Percentiles rank a stretch among this genome's conserved stretches.
Evolutionary conservation across 2,329 filamentous ascomycete genomes (phyloP).

Genomic region (Fusarium sarcochroum): DNA sequence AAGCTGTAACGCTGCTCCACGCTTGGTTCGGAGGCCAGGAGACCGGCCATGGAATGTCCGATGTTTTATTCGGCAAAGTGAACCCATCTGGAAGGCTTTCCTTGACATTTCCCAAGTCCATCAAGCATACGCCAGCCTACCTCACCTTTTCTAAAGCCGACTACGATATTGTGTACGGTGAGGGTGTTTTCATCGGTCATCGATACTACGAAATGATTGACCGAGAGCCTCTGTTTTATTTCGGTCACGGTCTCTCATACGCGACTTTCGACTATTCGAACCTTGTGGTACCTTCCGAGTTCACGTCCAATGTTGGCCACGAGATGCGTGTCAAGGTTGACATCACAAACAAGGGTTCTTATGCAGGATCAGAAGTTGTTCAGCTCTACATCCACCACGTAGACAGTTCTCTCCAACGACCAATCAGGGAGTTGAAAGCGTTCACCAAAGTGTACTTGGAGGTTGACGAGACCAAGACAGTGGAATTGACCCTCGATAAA

Average conservation of each 20-base stretch:
- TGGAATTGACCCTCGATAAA: constrained; percentile 27
- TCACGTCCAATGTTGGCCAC: constrained; percentile 1
- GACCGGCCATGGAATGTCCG: constrained; percentile 46
- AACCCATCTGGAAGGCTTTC: constrained; percentile 70
- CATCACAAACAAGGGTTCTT: constrained; percentile 24
- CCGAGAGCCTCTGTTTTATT: constrained; percentile 71
- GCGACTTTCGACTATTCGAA: constrained; percentile 71
- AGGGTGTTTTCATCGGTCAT: constrained; percentile 82
- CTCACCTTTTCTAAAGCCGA: constrained; percentile 76
- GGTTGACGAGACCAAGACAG: background rate
- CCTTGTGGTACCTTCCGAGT: constrained; percentile 8
- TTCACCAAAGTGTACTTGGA: constrained; percentile 22
- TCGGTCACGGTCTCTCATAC: constrained; percentile 80
- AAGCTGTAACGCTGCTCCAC: constrained; percentile 53
- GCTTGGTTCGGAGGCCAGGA: constrained; percentile 50
- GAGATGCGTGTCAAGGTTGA: constrained; percentile 32
- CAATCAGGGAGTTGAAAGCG: constrained; percentile 31
- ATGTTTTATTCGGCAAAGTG: constrained; percentile 44
- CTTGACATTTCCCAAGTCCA: constrained; percentile 72
- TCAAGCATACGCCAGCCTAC: constrained; percentile 78
- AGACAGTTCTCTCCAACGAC: constrained; percentile 29
- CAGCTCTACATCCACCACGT: constrained; percentile 37
- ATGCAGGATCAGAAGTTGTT: constrained; percentile 32
- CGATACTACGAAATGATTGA: constrained; percentile 72
- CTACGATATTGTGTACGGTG: constrained; percentile 76